These are phyloP conservation scores for Coprinellus aureogranulatus DNA, from an alignment of 768 basidiomycete species.

Conservation along the genomic window DNA sequence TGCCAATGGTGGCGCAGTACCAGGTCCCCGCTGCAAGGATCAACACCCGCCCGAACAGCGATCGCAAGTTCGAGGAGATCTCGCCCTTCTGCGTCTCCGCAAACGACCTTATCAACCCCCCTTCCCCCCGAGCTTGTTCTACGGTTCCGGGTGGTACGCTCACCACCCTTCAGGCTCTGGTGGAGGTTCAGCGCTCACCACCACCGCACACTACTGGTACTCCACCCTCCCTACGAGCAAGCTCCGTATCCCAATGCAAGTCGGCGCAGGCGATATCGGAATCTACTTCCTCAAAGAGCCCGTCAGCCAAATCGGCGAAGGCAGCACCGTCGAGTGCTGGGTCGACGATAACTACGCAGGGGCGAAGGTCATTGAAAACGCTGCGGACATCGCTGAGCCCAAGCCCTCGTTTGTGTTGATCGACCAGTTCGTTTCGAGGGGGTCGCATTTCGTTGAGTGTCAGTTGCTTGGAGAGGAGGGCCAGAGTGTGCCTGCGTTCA, in stretches of 20 bases:
- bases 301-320: constrained; percentile 52
- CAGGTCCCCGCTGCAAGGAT: constrained; percentile 75
- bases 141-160: constrained; percentile 87
- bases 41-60: constrained; percentile 55
- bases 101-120: constrained; percentile 96
- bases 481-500: constrained; percentile 74
- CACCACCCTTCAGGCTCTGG: constrained; percentile 58
- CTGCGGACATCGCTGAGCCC: constrained; percentile 58
- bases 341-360: constrained; percentile 93
- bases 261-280: constrained; percentile 88
- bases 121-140: constrained; percentile 92
- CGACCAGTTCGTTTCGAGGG: constrained; percentile 79
- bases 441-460: constrained; percentile 94
- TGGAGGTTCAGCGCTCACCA: constrained; percentile 47
- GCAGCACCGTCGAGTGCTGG: constrained; percentile 86
- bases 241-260: constrained; percentile 78
- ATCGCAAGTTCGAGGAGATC: constrained; percentile 74
- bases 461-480: constrained; percentile 86
- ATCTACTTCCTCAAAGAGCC: constrained; percentile 87
- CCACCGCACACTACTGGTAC: constrained; percentile 85
- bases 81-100: constrained; percentile 91
- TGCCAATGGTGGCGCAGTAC: constrained; percentile 35
- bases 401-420: constrained; percentile 80
- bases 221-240: constrained; percentile 81
- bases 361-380: constrained; percentile 74